Evolutionary conservation across 257 asterid species (phyloP), one percentile per base, ranked within the genome.

Genomic region (Petunia axillaris): DNA sequence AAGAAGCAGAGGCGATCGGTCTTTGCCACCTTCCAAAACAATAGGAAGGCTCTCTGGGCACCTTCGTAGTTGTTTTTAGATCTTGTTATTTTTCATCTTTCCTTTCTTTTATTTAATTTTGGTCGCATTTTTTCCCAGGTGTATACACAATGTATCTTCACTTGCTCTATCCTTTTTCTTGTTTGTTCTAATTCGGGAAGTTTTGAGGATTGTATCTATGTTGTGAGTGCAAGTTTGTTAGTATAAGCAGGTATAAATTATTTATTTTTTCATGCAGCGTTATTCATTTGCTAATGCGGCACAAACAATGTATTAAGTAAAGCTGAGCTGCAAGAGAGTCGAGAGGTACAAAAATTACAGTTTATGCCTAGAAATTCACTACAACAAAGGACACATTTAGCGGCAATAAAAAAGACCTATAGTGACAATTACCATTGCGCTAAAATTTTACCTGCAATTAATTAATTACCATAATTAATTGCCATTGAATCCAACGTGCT

Each of bases 1-100:
- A 89, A 89, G 87, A 91, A 91, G 76, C 85, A 81, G 52, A 91
- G 82, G 89, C 79, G 63, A 46, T 91, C 93, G 2, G 54, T 91
- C 36, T 89, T 91, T 81, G 80, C 91, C 2, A 70, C 81, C 60
- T 85, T 88, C 88, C 88, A 88, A 79, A 92, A 87, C 2, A 71
- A 73, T 76, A 87, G 83, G 65, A 81, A 86, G 71, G 70, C 82
- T 7, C 67, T 81, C 10, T 86, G 82, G 79, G 85, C 88, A 11
- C 65, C 44, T 79, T 48, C 38, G 38, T 79, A 79, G 41, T 35
- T 64, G 44, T 64, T 64, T 16, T 35, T 25, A 25, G 63, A 37
- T 64, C 63, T 48, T 78, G 64, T 46, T 25, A 25, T 50, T 25
- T 78, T 25, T 48, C 25, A 13, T 25, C 67, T 50, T 37, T n/a